Evolutionary conservation across 2,329 filamentous ascomycete species (phyloP), one percentile per base, ranked within the genome.

Genomic region (Sporothrix phasma): DNA sequence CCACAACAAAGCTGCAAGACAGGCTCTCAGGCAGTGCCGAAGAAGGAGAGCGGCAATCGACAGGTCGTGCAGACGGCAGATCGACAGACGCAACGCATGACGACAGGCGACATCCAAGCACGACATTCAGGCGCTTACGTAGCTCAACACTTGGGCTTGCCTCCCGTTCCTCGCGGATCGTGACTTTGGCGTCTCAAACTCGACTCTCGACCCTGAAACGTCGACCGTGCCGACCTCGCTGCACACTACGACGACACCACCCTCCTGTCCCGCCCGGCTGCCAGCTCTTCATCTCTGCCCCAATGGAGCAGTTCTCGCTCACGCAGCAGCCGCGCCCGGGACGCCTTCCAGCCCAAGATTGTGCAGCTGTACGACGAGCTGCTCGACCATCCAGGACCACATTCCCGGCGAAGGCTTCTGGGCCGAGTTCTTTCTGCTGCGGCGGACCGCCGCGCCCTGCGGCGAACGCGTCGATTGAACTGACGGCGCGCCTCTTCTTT

Each of bases 341-440:
- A 95, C 75, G 85, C 88, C 46, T 97, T 99, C 74, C 89, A 95
- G 76, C 93, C 90, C 63, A 99, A 99, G 79, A 90, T 99, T 69
- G 88, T 96, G 66, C 83, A 89, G 74, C 85, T 97, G 61, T 99
- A 99, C 76, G 85, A 92, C 71, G 83, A 84, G 68, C 80, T 97
- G 22, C 93, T 64, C 43, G 45, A 41, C 45, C 43, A 65, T 22
- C 61, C 66, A n/a, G 5, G 65, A 68, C 59, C 65, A 89, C 61
- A 88, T 88, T 67, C 84, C 90, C 0, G 59, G 47, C 46, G 91
- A 96, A 66, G 93, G 92, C 49, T 99, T 97, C 77, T 99, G 94
- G 94, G 83, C 85, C 69, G 94, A 97, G 76, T 92, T 99, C 77
- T 99, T 99, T 75, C 82, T 99, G 43, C 81, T 97, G 65, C 87